phyloP scores from a whole-genome alignment of 2,329 filamentous ascomycete genomes.

The Dactylellina drechsleri region DNA sequence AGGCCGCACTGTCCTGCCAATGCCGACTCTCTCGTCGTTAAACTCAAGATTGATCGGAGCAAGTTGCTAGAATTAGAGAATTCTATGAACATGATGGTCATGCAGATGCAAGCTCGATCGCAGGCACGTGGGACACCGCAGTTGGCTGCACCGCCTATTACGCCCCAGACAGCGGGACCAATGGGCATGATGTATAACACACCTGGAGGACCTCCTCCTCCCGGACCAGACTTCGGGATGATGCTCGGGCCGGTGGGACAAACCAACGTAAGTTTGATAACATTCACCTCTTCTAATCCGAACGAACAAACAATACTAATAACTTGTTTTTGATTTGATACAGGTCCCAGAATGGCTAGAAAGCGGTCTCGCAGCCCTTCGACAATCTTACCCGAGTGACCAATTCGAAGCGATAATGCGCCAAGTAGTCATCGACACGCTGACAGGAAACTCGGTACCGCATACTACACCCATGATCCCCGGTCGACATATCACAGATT shows the following conservation, averaged over 20 bases:
- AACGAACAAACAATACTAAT: not conserved
- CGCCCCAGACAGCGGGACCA: conserved; percentile 22
- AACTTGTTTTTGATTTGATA: conserved; percentile 50
- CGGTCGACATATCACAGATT: conserved; percentile 73
- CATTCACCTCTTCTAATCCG: not conserved
- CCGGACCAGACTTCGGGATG: conserved; percentile 40
- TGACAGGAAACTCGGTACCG: conserved; percentile 73
- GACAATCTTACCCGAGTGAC: conserved; percentile 77
- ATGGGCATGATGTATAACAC: conserved; percentile 53
- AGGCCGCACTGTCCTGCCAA: conserved; percentile 56
- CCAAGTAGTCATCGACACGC: conserved; percentile 80
- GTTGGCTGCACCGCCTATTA: conserved; percentile 23
- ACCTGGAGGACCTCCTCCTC: conserved; percentile 38
- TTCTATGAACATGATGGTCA: conserved; percentile 65
- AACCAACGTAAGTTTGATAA: conserved; percentile 23
- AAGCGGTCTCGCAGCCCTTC: conserved; percentile 76
- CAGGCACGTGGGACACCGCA: conserved; percentile 27
- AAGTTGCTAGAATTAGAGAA: conserved; percentile 75
- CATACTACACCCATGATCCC: conserved; percentile 63
- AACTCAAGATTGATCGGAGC: conserved; percentile 76
- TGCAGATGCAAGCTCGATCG: conserved; percentile 24
- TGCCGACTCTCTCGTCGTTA: conserved; percentile 73
- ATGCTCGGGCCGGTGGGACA: conserved; percentile 49
- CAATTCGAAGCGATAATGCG: conserved; percentile 92
- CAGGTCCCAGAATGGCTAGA: conserved; percentile 86